Evolutionary conservation across 805 yeast species (phyloP), one percentile per base, ranked within the genome.

Genomic region (Ogataea ramenticola): DNA sequence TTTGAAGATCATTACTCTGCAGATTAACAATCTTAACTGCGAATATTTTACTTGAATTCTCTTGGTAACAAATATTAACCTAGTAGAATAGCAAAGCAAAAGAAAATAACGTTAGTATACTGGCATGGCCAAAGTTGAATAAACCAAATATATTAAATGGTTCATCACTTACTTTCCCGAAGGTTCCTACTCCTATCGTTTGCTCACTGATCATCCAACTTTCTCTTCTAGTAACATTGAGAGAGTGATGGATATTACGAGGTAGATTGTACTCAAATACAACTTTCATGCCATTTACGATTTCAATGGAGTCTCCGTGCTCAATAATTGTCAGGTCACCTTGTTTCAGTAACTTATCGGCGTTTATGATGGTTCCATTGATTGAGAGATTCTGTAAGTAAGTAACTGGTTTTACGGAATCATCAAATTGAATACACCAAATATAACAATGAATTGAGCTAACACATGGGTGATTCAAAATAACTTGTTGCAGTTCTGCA

Each of bases 161-260:
- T 9, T 17, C 10, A 63, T 65, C 20, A 58, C 43, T 29, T 51
- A 77, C 82, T 43, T 68, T 67, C 1, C 86, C 85, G 65, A 77
- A 79, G 0, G 82, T 72, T 2, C 85, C 85, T 42, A 63, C 61
- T 0, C 84, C 84, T 26, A 79, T 54, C 4, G 72, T 50, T 26
- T 63, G 62, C 3, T 71, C 54, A 2, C 67, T 51, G 4, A 77
- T 60, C 3, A 42, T 44, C 84, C 84, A 79, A 12, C 57, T 48
- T 2, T 55, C 52, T 12, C 9, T 48, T 45, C 19, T 44, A 44
- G 9, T n/a, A 9, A 16, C 3, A 8, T 24, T 4, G 12, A 5
- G 4, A 3, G 9, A 8, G 14, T 22, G 17, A 10, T 36, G 31
- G 9, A 36, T n/a, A n/a, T 22, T 15, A 5, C 22, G n/a, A 4